phyloP scores from a whole-genome alignment of 257 asterid species.

The Parsonsia alboflavescens region DNA sequence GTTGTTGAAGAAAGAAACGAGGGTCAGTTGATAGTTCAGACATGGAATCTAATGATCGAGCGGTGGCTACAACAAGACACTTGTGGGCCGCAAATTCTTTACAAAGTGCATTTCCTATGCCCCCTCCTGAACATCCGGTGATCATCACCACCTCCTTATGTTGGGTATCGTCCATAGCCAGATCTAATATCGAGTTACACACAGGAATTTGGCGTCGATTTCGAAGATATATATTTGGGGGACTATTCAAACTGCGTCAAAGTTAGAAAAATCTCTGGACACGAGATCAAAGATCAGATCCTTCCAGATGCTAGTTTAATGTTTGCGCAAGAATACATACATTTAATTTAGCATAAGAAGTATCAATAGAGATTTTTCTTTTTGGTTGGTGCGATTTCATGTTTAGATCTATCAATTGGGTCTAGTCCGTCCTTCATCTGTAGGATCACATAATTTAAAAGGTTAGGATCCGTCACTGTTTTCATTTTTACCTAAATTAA shows the following conservation, averaged over 20 bases:
- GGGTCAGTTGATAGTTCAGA: constrained; percentile 55
- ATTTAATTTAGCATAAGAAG: too few relatives aligned
- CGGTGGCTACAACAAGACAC: constrained; percentile 88
- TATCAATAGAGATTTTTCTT: too few relatives aligned
- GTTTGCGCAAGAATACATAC: too few relatives aligned
- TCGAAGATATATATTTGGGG: not conserved
- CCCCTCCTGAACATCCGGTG: constrained; percentile 85
- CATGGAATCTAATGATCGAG: constrained; percentile 61
- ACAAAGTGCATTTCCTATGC: constrained; percentile 90
- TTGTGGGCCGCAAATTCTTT: constrained; percentile 63
- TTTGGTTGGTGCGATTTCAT: too few relatives aligned
- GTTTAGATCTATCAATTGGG: too few relatives aligned
- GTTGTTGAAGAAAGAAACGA: constrained; percentile 62
- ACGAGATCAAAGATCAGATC: too few relatives aligned
- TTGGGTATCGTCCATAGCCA: constrained; percentile 16
- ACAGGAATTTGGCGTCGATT: not conserved
- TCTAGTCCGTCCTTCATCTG: too few relatives aligned
- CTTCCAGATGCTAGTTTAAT: too few relatives aligned
- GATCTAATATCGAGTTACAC: not conserved
- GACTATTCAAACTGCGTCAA: not conserved
- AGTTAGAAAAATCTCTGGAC: too few relatives aligned
- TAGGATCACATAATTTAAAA: too few relatives aligned
- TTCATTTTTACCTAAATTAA: too few relatives aligned
- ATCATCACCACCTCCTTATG: constrained; percentile 60
- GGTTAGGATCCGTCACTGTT: too few relatives aligned